Evolutionary conservation across 306 rosid genomes (phyloP).

Genomic region (Mimosa pudica): DNA sequence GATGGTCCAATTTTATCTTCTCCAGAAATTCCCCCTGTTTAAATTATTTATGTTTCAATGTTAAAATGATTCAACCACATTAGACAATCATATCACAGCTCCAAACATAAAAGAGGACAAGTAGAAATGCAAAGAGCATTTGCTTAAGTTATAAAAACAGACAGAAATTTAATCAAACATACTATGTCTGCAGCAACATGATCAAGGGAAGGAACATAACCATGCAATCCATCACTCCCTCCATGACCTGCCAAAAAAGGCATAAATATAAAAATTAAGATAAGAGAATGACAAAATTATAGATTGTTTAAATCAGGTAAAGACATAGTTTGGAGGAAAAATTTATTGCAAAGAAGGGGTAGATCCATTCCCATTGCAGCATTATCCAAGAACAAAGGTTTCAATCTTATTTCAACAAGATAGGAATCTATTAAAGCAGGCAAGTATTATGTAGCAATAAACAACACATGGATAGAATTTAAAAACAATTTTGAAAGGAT

Average conservation of each 20-base stretch:
- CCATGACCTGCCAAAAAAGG: slow-evolving; percentile 77
- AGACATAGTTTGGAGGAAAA: not conserved
- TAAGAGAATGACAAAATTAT: not conserved
- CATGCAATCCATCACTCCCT: slow-evolving; percentile 99
- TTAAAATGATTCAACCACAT: slow-evolving; percentile 22
- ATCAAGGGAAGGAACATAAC: slow-evolving; percentile 97
- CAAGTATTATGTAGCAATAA: not conserved
- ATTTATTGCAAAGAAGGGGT: not conserved
- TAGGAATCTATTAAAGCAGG: slow-evolving; percentile 7
- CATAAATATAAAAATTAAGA: slow-evolving; percentile 19
- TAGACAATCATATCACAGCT: slow-evolving; percentile 6
- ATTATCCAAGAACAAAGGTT: slow-evolving; percentile 1
- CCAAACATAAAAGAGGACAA: not conserved
- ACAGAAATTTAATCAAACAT: slow-evolving; percentile 35
- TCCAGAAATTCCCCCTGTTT: slow-evolving; percentile 87
- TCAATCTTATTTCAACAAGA: not conserved
- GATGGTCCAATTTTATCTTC: slow-evolving; percentile 80
- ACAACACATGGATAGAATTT: slow-evolving; percentile 12
- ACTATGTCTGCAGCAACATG: slow-evolving; percentile 97
- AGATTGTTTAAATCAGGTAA: not conserved
- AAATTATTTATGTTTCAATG: slow-evolving; percentile 6
- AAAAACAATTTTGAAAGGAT: not conserved
- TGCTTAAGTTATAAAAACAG: slow-evolving; percentile 1
- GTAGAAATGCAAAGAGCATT: not conserved
- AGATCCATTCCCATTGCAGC: not conserved